These are phyloP conservation scores for Candida mattraensis DNA, from an alignment of 805 yeast genomes.

Conservation along the genomic window DNA sequence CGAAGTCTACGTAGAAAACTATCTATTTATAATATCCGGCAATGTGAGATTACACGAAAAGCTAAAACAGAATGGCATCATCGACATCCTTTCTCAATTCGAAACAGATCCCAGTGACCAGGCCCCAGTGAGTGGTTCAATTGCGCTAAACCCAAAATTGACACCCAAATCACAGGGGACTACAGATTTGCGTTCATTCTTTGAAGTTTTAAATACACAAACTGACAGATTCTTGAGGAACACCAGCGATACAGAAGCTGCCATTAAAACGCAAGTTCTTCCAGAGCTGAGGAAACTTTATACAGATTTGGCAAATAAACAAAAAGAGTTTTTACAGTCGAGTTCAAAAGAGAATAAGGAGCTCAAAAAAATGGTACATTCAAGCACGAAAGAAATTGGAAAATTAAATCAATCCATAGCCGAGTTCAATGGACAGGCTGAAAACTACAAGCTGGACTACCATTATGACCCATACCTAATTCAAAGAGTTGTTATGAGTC, in stretches of 20 bases:
- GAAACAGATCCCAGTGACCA: constrained; percentile 27
- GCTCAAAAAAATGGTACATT: constrained; percentile 36
- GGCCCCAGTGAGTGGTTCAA: constrained; percentile 28
- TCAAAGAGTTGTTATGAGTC: constrained; percentile 37
- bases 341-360: constrained; percentile 40
- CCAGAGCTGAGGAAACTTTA: constrained; percentile 44
- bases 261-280: constrained; percentile 37
- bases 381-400: constrained; percentile 32
- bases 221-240: constrained; percentile 35
- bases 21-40: constrained; percentile 22
- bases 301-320: constrained; percentile 42
- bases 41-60: constrained; percentile 27
- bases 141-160: constrained; percentile 5
- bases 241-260: constrained; percentile 39
- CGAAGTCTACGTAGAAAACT: constrained; percentile 28
- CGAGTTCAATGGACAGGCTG: constrained; percentile 17
- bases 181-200: constrained; percentile 29
- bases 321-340: constrained; percentile 38
- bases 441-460: constrained; percentile 32
- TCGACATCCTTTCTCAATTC: constrained; percentile 29
- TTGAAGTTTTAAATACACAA: constrained; percentile 26
- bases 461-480: constrained; percentile 47
- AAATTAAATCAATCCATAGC: constrained; percentile 24
- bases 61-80: constrained; percentile 22
- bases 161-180: not conserved